Percentiles rank a stretch among this genome's conserved stretches.
Evolutionary conservation across 2,329 filamentous ascomycete genomes (phyloP).

Genomic region (Fusarium irregulare): DNA sequence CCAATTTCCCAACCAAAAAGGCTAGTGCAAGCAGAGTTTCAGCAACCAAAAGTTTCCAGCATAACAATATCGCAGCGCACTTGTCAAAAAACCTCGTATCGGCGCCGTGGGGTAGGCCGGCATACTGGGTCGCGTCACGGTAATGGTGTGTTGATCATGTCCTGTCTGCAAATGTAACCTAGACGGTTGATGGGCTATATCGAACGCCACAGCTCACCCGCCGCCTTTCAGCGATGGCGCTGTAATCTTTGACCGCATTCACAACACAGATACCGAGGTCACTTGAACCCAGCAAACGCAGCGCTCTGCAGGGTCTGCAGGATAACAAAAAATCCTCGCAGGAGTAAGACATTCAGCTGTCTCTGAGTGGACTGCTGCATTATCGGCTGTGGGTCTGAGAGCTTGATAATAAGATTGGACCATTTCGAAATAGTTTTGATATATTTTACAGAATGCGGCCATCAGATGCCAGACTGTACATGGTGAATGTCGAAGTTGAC

Average conservation of each 20-base stretch:
- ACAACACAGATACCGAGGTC: constrained; percentile 5
- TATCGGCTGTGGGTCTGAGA: constrained; percentile 20
- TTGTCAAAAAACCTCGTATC: constrained; percentile 37
- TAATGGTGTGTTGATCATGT: constrained; percentile 28
- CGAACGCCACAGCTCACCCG: constrained; percentile 30
- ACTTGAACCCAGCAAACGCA: constrained; percentile 18
- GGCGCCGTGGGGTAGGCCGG: constrained; percentile 21
- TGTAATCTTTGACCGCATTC: constrained; percentile 26
- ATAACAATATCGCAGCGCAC: constrained; percentile 2
- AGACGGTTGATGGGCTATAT: constrained; percentile 24
- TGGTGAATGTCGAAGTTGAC: constrained; percentile 38
- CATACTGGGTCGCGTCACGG: constrained; percentile 30
- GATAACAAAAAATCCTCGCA: constrained; percentile 27
- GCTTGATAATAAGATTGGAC: constrained; percentile 32
- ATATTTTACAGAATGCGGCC: constrained; percentile 47
- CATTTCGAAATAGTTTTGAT: constrained; percentile 38
- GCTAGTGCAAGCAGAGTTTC: constrained; percentile 23
- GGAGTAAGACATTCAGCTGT: constrained; percentile 15
- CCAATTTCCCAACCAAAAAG: constrained; percentile 8
- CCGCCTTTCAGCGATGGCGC: constrained; percentile 10
- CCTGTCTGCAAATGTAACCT: constrained; percentile 33
- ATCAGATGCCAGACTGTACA: constrained; percentile 44
- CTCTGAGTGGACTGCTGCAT: constrained; percentile 23
- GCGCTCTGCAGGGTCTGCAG: constrained; percentile 25
- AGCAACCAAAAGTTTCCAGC: constrained; percentile 18